phyloP scores from a whole-genome alignment of 2,329 filamentous ascomycete genomes.

The Talaromyces sp. region DNA sequence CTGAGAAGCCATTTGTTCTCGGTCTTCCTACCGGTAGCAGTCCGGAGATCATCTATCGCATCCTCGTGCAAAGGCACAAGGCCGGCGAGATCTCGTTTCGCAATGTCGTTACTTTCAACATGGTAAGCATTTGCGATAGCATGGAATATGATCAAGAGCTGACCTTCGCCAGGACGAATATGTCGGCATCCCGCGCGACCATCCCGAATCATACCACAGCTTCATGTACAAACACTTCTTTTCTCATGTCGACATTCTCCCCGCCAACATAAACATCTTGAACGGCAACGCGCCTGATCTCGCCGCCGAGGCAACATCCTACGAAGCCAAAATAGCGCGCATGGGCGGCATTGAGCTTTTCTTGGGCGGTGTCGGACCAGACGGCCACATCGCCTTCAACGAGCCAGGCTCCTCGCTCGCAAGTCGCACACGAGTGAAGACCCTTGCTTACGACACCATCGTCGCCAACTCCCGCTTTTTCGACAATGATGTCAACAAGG shows the following conservation, averaged over 20 bases:
- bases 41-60: slow-evolving; percentile 72
- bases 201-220: slow-evolving; percentile 81
- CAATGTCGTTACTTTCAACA: slow-evolving; percentile 89
- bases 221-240: slow-evolving; percentile 96
- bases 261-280: slow-evolving; percentile 78
- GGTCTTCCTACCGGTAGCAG: slow-evolving; percentile 81
- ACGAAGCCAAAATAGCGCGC: slow-evolving; percentile 72
- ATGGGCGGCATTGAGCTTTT: slow-evolving; percentile 81
- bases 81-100: slow-evolving; percentile 69
- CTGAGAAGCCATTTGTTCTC: slow-evolving; percentile 72
- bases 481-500: slow-evolving; percentile 66
- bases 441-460: slow-evolving; percentile 81
- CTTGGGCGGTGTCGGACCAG: slow-evolving; percentile 77
- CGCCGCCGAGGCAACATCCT: slow-evolving; percentile 71
- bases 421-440: slow-evolving; percentile 80
- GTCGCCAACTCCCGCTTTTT: slow-evolving; percentile 84
- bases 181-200: slow-evolving; percentile 75
- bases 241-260: slow-evolving; percentile 76
- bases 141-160: slow-evolving; percentile 2
- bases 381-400: slow-evolving; percentile 89
- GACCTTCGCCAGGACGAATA: slow-evolving; percentile 68
- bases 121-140: slow-evolving; percentile 53
- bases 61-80: slow-evolving; percentile 58
- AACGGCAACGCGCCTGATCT: slow-evolving; percentile 75
- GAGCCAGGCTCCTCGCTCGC: slow-evolving; percentile 77